These are phyloP conservation scores for Arthonia radiata DNA, from an alignment of 495 filamentous ascomycete genomes.

Conservation along the genomic window DNA sequence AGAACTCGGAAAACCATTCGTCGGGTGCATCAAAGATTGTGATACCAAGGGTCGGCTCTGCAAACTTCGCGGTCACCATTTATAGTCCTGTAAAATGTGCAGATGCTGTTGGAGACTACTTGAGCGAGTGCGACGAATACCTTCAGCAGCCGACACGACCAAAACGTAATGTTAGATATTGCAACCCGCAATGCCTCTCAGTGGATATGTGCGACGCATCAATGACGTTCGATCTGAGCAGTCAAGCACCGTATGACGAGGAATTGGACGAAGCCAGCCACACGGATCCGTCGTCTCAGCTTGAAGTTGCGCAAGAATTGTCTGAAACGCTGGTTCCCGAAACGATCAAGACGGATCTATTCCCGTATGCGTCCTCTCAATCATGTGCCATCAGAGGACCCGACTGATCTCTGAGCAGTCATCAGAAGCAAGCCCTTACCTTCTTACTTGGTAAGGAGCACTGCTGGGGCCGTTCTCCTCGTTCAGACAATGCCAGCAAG, in stretches of 20 bases:
- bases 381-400: constrained; percentile 1
- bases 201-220: constrained; percentile 5
- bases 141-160: constrained; percentile 18
- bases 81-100: constrained; percentile 11
- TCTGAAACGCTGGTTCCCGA: constrained; percentile 8
- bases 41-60: too few relatives aligned
- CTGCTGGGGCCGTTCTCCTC: constrained; percentile 11
- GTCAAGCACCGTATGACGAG: constrained; percentile 3
- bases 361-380: constrained; percentile 7
- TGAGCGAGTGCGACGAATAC: constrained; percentile 12
- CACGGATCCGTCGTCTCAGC: too few relatives aligned
- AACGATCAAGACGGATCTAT: constrained; percentile 10
- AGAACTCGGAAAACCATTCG: too few relatives aligned
- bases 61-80: too few relatives aligned
- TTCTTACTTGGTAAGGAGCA: constrained; percentile 18
- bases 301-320: constrained; percentile 8
- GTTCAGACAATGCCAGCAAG: constrained; percentile 8
- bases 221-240: constrained; percentile 6
- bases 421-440: constrained; percentile 20
- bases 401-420: constrained; percentile 6
- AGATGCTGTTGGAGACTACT: constrained; percentile 13
- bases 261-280: too few relatives aligned
- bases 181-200: constrained; percentile 21
- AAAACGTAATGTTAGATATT: constrained; percentile 14
- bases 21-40: too few relatives aligned